Conservation (phyloP, 352 stramenopile species). For the Discostella stelligera region DNA sequence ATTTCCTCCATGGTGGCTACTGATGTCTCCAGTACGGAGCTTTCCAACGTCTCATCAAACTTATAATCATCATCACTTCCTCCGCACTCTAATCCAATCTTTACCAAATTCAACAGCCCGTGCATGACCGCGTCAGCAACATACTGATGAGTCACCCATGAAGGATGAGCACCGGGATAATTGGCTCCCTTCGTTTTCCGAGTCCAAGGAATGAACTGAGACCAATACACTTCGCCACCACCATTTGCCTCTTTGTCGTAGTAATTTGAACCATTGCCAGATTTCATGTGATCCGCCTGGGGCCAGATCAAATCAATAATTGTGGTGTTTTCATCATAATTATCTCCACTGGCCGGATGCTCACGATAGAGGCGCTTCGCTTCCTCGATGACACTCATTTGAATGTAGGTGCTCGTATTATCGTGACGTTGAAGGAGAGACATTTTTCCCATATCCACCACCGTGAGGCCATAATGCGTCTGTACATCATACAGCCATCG, state of each 20-base stretch:
- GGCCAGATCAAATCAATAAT: constrained; percentile 13
- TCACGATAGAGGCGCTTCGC: background rate
- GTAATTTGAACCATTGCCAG: constrained; percentile 2
- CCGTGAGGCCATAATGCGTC: constrained; percentile 14
- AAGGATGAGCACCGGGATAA: constrained; percentile 9
- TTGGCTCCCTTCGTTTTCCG: constrained; percentile 5
- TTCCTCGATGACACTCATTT: background rate
- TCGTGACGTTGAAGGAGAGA: background rate
- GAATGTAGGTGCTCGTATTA: background rate
- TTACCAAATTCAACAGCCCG: constrained; percentile 2
- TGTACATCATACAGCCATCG: background rate
- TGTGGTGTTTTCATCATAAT: constrained; percentile 6
- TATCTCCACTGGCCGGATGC: background rate
- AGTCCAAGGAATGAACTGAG: background rate
- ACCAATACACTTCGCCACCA: background rate
- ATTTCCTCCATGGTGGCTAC: constrained; percentile 8
- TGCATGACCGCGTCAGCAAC: constrained; percentile 17
- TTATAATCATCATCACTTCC: background rate
- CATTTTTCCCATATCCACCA: constrained; percentile 16
- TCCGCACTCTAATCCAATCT: background rate
- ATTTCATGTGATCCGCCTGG: constrained; percentile 1
- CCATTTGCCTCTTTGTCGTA: background rate
- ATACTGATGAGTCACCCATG: constrained; percentile 24
- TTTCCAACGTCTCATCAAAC: background rate
- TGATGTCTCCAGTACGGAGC: constrained; percentile 5